Conservation (phyloP, 495 filamentous ascomycete species). For the Penicillium macrosclerotiorum region DNA sequence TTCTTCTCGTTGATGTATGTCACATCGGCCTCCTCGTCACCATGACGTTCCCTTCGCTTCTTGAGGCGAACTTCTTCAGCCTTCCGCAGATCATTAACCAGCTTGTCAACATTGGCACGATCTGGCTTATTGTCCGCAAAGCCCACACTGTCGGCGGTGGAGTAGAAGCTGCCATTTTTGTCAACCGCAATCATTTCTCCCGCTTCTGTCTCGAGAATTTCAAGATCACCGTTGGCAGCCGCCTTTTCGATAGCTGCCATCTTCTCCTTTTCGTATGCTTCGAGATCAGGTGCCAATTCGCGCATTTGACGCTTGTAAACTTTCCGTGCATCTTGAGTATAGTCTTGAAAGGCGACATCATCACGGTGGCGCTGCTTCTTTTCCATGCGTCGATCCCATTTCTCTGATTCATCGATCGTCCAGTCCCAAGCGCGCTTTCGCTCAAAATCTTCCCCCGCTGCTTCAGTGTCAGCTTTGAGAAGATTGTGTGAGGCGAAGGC, state of each 20-base stretch:
- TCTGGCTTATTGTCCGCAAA: constrained; percentile 86
- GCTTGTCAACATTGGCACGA: constrained; percentile 82
- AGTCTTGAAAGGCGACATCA: constrained; percentile 88
- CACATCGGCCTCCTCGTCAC: constrained; percentile 79
- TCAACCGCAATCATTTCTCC: constrained; percentile 94
- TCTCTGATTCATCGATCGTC: constrained; percentile 90
- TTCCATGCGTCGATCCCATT: constrained; percentile 84
- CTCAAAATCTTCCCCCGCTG: constrained; percentile 87
- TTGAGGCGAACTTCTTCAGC: constrained; percentile 82
- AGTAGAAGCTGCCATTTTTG: constrained; percentile 85
- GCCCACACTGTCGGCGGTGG: constrained; percentile 73
- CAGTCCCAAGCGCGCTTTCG: constrained; percentile 98
- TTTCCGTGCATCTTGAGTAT: constrained; percentile 80
- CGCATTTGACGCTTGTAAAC: constrained; percentile 90
- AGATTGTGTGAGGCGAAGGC: constrained; percentile 90
- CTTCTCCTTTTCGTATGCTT: constrained; percentile 82
- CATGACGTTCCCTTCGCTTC: constrained; percentile 76
- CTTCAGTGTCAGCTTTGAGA: constrained; percentile 84
- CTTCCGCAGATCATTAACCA: constrained; percentile 83
- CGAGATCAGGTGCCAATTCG: constrained; percentile 66
- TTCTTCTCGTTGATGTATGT: constrained; percentile 99
- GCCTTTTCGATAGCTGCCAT: constrained; percentile 79
- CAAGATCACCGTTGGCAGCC: constrained; percentile 72
- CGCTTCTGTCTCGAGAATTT: constrained; percentile 90
- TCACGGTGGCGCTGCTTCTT: constrained; percentile 84